Base-by-base conservation (phyloP, 176 grass and related monocot genomes). In the Paspalum notatum region DNA sequence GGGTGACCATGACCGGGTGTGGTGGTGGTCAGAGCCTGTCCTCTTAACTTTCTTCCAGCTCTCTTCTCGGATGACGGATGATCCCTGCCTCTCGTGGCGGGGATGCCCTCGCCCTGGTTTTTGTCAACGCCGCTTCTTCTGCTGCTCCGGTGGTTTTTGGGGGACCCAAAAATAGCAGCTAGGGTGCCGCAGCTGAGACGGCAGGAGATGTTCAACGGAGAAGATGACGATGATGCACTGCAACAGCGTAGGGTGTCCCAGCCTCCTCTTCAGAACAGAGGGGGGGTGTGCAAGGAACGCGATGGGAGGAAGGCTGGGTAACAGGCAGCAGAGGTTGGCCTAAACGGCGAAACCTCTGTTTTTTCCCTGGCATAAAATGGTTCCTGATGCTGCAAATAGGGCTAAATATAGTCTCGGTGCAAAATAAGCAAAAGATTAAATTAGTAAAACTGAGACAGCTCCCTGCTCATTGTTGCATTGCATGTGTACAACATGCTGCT, bases 1-100 rank as follows among this genome's bases (percentile, higher is more conserved):
- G 40, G 76, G 67, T 76, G 80, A 83, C 94, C 93, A 89, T 93
- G 82, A 78, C 84, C 88, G 75, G 49, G 27, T 47, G 45, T 41
- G 64, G 63, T 59, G 72, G 70, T 59, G 74, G 82, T 74, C 82
- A 85, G 53, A 76, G 48, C 83, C 83, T 82, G 42, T 90, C 83
- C 83, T 82, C 87, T 57, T 57, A 72, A 27, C 67, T 72, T 71
- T 89, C 83, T 85, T 81, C 87, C 78, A 85, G 65, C 87, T 79
- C 52, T 71, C 80, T 60, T 77, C 74, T 52, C 72, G n/a, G 75
- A n/a, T n/a, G n/a, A 67, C 74, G 22, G 80, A 68, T 74, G 80
- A 32, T 72, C 72, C 74, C 68, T 69, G n/a, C 42, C 48, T 73
- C 79, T 84, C 75, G 65, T 79, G 80, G 80, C 68, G 12, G 6